Base-by-base conservation (phyloP, 352 stramenopile species). In the Pilasporangium apinafurcum region DNA sequence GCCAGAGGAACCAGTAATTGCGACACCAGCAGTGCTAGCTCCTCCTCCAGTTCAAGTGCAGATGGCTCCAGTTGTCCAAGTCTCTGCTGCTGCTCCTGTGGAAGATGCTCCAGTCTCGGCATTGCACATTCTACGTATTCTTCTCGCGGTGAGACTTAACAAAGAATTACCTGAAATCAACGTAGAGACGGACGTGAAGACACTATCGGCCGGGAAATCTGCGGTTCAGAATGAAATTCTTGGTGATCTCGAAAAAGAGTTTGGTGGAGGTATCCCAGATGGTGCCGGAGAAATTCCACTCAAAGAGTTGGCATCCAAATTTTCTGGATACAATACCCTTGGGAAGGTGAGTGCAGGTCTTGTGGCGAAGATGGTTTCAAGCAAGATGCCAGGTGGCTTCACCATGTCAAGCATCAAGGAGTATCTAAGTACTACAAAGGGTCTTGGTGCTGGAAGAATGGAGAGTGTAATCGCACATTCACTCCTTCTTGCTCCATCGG, bases 181-280 rank as follows among this genome's bases (percentile, higher is more conserved):
- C 26, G 68, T 75, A 5, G 74, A 86, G 18, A 79, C 80, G 8
- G 72, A 86, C 24, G 63, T 95, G 13, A 89, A 93, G 60, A 80
- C 68, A 10, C 62, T 94, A 2, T 89, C 66, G 12, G 81, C 71
- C 20, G 84, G 84, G 30, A 94, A 95, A 53, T 92, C 76, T 29
- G 84, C 84, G 10, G 62, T 91, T 9, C 82, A 93, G 60, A 95
- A 95, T 45, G 84, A 95, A 44, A 86, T 94, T 33, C 66, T 92
- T 35, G 84, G 84, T 14, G 84, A 95, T 32, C 47, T 95, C 5
- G 82, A 88, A 46, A 89, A 90, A 54, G 84, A 95, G 46, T 95
- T 95, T 18, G 83, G 73, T 29, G 63, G 61, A 8, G 67, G 64
- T 43, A 61, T 77, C 25, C 70, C 76, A 16, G 79, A 94, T 14